These are phyloP conservation scores for Solioccasus polychromus DNA, from an alignment of 768 basidiomycete species.

Conservation along the genomic window DNA sequence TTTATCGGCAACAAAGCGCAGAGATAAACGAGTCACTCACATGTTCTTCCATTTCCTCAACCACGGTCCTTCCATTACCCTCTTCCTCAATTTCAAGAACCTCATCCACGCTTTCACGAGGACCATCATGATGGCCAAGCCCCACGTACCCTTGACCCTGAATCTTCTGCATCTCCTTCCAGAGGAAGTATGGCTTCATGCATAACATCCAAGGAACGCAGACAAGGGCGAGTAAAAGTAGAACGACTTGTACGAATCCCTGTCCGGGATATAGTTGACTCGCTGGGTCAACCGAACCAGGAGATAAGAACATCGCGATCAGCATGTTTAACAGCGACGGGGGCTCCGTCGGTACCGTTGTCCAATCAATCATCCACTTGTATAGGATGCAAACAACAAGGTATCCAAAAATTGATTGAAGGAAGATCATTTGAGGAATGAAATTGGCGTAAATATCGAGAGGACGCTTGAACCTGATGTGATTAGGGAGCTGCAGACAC, in stretches of 20 bases:
- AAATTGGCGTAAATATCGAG: slow-evolving; percentile 92
- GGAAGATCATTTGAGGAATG: slow-evolving; percentile 94
- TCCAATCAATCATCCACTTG: slow-evolving; percentile 98
- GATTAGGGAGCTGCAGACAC: slow-evolving; percentile 94
- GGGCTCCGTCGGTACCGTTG: slow-evolving; percentile 58
- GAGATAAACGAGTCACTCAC: slow-evolving; percentile 43
- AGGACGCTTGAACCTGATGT: slow-evolving; percentile 86
- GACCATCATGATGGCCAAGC: slow-evolving; percentile 55
- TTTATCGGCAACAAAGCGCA: slow-evolving; percentile 5
- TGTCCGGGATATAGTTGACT: slow-evolving; percentile 86
- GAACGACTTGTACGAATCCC: slow-evolving; percentile 72
- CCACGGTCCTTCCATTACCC: slow-evolving; percentile 68
- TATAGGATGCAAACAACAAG: slow-evolving; percentile 91
- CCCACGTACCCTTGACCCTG: slow-evolving; percentile 84
- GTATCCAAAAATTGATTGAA: slow-evolving; percentile 98
- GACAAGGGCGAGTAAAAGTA: slow-evolving; percentile 74
- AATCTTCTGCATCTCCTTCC: slow-evolving; percentile 84
- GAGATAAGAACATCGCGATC: slow-evolving; percentile 93
- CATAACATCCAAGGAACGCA: slow-evolving; percentile 97
- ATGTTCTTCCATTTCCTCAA: slow-evolving; percentile 66
- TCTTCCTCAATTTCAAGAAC: slow-evolving; percentile 77
- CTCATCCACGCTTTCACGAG: slow-evolving; percentile 55
- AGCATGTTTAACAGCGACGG: slow-evolving; percentile 95
- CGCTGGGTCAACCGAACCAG: slow-evolving; percentile 69
- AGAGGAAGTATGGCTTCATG: slow-evolving; percentile 87